Evolutionary conservation across 176 grass and related monocot species (phyloP), one percentile per base, ranked within the genome.

Genomic region (Aegilops sharonensis): DNA sequence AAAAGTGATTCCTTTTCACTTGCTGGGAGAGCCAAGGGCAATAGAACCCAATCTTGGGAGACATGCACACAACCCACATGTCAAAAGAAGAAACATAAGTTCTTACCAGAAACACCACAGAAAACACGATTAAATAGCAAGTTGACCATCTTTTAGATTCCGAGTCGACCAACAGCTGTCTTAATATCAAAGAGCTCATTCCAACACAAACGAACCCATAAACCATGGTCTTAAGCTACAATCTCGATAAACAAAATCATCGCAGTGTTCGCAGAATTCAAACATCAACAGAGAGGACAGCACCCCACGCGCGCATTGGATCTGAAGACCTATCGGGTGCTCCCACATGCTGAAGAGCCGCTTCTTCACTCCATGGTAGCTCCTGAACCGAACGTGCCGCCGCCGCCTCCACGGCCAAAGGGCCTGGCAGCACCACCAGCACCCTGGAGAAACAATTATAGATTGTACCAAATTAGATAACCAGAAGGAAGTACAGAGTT

Each of bases 341-440:
- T 23, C 30, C 30, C 2, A 2, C 10, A 6, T 48, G 36, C 21
- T 27, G 29, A 70, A 69, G 32, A 3, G 34, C 87, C 64, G 93
- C 89, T 98, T 93, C 91, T 89, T 91, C 84, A 98, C 89, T 98
- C 95, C 95, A 90, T 89, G 6, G 93, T 76, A 36, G 87, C 80
- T 6, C 89, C 89, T 24, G 89, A 72, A 32, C 91, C 89, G 3
- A 89, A 91, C 21, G 89, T 77, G 0, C 91, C 90, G 0, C 89
- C 90, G 0, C 93, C 85, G 6, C 56, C 20, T 59, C 95, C 95
- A 81, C 95, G 95, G 62, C 95, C 95, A 83, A 98, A 98, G 17
- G 95, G 95, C 10, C 95, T 95, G 57, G 91, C 85, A 43, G 91
- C 85, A 36, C 40, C 72, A 36, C 93, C 85, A 71, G 40, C 72